Percentiles rank a stretch among this genome's conserved stretches.
Conservation (phyloP, 2,329 filamentous ascomycete species). For the Colletotrichum sp. region DNA sequence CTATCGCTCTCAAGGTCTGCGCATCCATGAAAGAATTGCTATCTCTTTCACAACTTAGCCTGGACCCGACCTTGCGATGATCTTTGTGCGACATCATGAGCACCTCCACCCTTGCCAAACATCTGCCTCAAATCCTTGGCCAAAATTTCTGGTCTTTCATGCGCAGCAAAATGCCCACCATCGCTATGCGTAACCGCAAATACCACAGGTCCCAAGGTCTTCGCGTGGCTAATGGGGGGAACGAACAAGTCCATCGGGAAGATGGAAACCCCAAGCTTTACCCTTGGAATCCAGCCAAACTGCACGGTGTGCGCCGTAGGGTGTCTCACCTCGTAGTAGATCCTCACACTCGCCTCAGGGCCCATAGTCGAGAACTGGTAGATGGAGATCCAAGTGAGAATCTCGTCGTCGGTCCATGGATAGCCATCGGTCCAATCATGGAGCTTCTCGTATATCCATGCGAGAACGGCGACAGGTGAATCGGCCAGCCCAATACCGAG, state of each 20-base stretch:
- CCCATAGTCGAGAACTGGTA: slow-evolving; percentile 75
- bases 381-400: slow-evolving; percentile 75
- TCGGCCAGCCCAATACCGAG: slow-evolving; percentile 72
- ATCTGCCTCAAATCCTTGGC: slow-evolving; percentile 58
- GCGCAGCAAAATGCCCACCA: slow-evolving; percentile 67
- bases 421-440: slow-evolving; percentile 77
- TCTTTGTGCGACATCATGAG: slow-evolving; percentile 36
- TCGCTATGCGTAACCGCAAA: slow-evolving; percentile 53
- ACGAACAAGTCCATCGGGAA: slow-evolving; percentile 64
- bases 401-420: slow-evolving; percentile 76
- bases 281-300: slow-evolving; percentile 33
- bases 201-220: slow-evolving; percentile 65
- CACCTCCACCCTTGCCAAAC: slow-evolving; percentile 58
- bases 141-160: slow-evolving; percentile 59
- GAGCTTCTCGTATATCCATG: slow-evolving; percentile 84
- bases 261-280: slow-evolving; percentile 51
- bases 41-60: background rate
- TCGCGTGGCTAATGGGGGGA: slow-evolving; percentile 58
- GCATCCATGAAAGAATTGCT: background rate
- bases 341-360: slow-evolving; percentile 67
- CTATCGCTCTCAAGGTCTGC: background rate
- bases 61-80: background rate
- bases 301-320: slow-evolving; percentile 23
- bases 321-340: slow-evolving; percentile 73
- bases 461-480: slow-evolving; percentile 70